Base-by-base conservation (phyloP, 164 flowering plant genomes). In the Stephania yunnanensis region DNA sequence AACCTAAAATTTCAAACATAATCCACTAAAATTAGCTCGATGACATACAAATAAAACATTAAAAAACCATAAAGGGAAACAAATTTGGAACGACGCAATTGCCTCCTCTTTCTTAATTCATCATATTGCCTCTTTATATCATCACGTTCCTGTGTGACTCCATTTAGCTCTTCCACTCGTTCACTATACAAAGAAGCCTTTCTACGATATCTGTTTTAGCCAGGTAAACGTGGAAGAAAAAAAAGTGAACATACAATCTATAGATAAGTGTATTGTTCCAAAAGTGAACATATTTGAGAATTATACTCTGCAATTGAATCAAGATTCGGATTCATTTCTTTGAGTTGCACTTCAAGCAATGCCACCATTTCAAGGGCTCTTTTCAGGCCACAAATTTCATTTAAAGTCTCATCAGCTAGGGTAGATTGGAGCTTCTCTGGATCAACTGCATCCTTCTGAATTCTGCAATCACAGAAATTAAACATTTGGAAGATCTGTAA, bases 301-400 rank as follows among this genome's bases (percentile, higher is more conserved):
- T 20, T 81, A 68, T 91, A 96, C 99, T 96, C 99, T 72, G 97
- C 53, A 45, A 96, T 94, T 71, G 99, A 94, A 75, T 96, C 99
- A 79, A 96, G 95, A 84, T 92, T 96, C 68, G 99, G 99, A 80
- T 87, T 94, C 97, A 96, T 87, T 76, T 96, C 98, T 84, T 94
- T 94, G 80, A 96, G 72, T 76, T 96, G 97, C 68, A 93, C 93
- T 84, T 94, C 98, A 68, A 94, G 86, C 74, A 92, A 80, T 46
- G 91, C 79, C 69, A 91, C 97, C 88, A 82, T 94, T 86, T 96
- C 97, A 71, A 92, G 85, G 66, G 93, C 88, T 84, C 82, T 84
- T 76, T 85, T 87, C 13, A 94, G 85, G 74, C 87, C 87, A 82
- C 92, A 86, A 50, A 80, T 29, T 67, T 83, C 82, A 58, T 45